A percentile compares a stretch with the other conserved stretches of the same genome.
These are phyloP conservation scores for Grammothele lineata DNA, from an alignment of 768 basidiomycete species.

Conservation along the genomic window DNA sequence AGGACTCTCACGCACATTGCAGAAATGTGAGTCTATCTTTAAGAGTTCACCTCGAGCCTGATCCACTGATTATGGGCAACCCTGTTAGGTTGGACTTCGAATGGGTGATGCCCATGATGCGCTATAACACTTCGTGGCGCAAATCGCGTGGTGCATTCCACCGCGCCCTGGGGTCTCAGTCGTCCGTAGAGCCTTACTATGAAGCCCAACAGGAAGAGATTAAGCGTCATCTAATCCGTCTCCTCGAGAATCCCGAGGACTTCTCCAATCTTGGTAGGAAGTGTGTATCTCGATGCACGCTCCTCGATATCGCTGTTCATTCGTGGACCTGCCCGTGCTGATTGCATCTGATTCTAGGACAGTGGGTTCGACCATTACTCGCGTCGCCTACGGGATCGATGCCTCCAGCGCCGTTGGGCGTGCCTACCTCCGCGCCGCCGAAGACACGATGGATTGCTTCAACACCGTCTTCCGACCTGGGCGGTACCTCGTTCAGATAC, in stretches of 20 bases:
- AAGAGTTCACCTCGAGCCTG: background rate
- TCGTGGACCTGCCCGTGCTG: too few relatives aligned
- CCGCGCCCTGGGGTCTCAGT: too few relatives aligned
- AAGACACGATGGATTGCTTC: background rate
- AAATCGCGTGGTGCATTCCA: constrained; percentile 1
- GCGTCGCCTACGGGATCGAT: constrained; percentile 20
- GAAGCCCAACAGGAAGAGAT: too few relatives aligned
- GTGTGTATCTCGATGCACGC: background rate
- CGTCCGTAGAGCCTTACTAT: too few relatives aligned
- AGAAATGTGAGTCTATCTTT: background rate
- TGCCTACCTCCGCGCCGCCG: constrained; percentile 7
- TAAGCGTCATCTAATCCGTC: background rate
- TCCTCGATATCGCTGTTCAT: too few relatives aligned
- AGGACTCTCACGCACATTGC: constrained; percentile 2
- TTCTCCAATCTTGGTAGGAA: background rate
- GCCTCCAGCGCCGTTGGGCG: too few relatives aligned
- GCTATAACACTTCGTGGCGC: constrained; percentile 7
- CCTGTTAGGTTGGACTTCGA: constrained; percentile 2
- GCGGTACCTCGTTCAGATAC: background rate
- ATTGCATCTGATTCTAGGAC: too few relatives aligned
- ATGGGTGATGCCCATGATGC: constrained; percentile 1
- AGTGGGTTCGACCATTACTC: too few relatives aligned
- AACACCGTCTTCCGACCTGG: background rate
- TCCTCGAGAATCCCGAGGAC: background rate
- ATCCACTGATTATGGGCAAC: background rate